Percentiles rank a stretch among this genome's conserved stretches.
phyloP scores from a whole-genome alignment of 495 filamentous ascomycete genomes.

The Zalerion maritima region DNA sequence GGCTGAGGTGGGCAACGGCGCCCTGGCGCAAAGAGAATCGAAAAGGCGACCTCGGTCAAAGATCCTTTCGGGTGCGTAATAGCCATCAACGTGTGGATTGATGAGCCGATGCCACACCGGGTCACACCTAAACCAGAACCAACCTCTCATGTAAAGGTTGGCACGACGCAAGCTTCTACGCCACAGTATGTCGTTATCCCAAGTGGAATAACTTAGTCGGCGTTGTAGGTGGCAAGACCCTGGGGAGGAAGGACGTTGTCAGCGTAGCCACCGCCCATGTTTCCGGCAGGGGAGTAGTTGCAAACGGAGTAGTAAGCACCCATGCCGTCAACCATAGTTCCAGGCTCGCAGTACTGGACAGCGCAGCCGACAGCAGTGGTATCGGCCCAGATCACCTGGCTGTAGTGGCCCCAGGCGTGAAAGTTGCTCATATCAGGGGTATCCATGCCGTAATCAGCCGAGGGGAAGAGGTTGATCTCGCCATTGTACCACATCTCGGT shows the following conservation, averaged over 20 bases:
- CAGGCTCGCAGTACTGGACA: constrained; percentile 34
- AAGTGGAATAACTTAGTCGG: no score
- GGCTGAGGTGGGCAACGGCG: no score
- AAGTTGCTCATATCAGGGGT: constrained; percentile 45
- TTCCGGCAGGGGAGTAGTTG: constrained; percentile 70
- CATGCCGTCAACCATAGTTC: constrained; percentile 26
- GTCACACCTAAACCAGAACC: no score
- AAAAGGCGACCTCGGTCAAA: no score
- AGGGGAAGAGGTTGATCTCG: constrained; percentile 39
- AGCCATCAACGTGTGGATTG: no score
- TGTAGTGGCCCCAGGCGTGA: constrained; percentile 68
- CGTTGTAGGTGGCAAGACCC: constrained; percentile 16
- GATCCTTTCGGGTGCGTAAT: no score
- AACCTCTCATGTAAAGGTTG: no score
- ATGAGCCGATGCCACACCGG: no score
- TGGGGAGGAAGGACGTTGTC: constrained; percentile 44
- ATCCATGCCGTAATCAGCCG: constrained; percentile 20
- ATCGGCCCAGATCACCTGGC: constrained; percentile 76
- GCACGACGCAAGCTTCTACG: no score
- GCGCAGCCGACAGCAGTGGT: constrained; percentile 63
- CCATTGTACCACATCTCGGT: constrained; percentile 74
- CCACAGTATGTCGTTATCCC: no score
- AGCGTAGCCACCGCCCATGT: constrained; percentile 50
- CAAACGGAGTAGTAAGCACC: constrained; percentile 58
- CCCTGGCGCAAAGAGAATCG: no score